Evolutionary conservation across 2,329 filamentous ascomycete genomes (phyloP).

Genomic region (Colletotrichum incanum): DNA sequence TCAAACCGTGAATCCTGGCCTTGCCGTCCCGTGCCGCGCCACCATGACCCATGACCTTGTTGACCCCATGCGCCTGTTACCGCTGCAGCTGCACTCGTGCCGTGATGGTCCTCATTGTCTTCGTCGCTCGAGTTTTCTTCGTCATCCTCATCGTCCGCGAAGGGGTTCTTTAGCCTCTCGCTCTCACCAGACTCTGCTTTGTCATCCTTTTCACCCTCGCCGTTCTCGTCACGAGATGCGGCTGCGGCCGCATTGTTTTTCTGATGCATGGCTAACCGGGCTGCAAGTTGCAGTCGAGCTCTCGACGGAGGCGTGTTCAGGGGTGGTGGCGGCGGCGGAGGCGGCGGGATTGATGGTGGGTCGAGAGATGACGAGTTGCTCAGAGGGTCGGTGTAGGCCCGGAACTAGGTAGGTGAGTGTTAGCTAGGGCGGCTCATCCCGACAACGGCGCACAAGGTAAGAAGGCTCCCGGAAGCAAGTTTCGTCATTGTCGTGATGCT

Average conservation of each 20-base stretch:
- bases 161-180: slow-evolving; percentile 62
- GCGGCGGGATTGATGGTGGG: slow-evolving; percentile 72
- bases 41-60: slow-evolving; percentile 62
- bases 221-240: slow-evolving; percentile 58
- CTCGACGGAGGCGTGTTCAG: slow-evolving; percentile 90
- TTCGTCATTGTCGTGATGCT: slow-evolving; percentile 29
- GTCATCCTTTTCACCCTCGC: slow-evolving; percentile 56
- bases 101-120: slow-evolving; percentile 60
- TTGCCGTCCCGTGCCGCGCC: slow-evolving; percentile 59
- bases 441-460: slow-evolving; percentile 12
- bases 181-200: slow-evolving; percentile 43
- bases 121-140: slow-evolving; percentile 67
- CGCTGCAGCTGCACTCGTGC: slow-evolving; percentile 37
- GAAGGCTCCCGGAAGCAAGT: slow-evolving; percentile 29
- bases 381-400: slow-evolving; percentile 70
- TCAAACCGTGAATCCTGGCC: slow-evolving; percentile 54
- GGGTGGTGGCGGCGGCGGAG: slow-evolving; percentile 80
- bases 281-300: slow-evolving; percentile 91
- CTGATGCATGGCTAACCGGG: slow-evolving; percentile 83
- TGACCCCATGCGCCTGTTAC: slow-evolving; percentile 49
- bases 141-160: slow-evolving; percentile 70
- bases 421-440: slow-evolving; percentile 26
- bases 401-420: slow-evolving; percentile 63
- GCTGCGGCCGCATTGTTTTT: slow-evolving; percentile 70
- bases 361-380: slow-evolving; percentile 64